Evolutionary conservation across 495 filamentous ascomycete species (phyloP).

Genomic region (Aspergillus affinis): DNA sequence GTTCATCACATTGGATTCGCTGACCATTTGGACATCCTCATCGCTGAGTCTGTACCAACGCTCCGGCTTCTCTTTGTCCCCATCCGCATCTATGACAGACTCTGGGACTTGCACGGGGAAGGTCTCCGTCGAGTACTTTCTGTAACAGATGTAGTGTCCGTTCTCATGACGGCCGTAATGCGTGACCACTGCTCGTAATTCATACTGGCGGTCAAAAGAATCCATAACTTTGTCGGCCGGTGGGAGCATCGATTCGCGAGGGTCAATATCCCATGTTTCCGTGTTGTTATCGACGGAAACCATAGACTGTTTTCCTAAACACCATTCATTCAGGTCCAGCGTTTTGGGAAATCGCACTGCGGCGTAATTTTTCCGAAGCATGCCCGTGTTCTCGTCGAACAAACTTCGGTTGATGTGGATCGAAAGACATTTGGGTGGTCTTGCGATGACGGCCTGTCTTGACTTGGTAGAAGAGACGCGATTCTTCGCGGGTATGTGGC

Average conservation of each 20-base stretch:
- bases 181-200: slow-evolving; percentile 80
- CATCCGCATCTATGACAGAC: slow-evolving; percentile 35
- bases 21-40: slow-evolving; percentile 72
- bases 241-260: slow-evolving; percentile 67
- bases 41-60: slow-evolving; percentile 87
- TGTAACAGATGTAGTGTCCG: slow-evolving; percentile 92
- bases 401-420: slow-evolving; percentile 90
- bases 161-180: slow-evolving; percentile 92
- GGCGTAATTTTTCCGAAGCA: slow-evolving; percentile 79
- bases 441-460: slow-evolving; percentile 79
- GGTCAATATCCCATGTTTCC: slow-evolving; percentile 69
- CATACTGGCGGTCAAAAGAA: slow-evolving; percentile 60
- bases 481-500: slow-evolving; percentile 68
- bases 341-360: slow-evolving; percentile 69
- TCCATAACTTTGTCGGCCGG: slow-evolving; percentile 36
- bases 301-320: slow-evolving; percentile 52
- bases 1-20: slow-evolving; percentile 68
- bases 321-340: slow-evolving; percentile 78
- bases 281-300: slow-evolving; percentile 30
- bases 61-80: slow-evolving; percentile 38
- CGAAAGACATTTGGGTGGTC: slow-evolving; percentile 73
- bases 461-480: slow-evolving; percentile 76
- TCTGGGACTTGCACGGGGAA: slow-evolving; percentile 41
- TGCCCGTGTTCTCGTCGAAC: slow-evolving; percentile 78
- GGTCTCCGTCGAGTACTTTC: slow-evolving; percentile 55